phyloP scores from a whole-genome alignment of 768 basidiomycete genomes.

The Podaxis carcinomalis region DNA sequence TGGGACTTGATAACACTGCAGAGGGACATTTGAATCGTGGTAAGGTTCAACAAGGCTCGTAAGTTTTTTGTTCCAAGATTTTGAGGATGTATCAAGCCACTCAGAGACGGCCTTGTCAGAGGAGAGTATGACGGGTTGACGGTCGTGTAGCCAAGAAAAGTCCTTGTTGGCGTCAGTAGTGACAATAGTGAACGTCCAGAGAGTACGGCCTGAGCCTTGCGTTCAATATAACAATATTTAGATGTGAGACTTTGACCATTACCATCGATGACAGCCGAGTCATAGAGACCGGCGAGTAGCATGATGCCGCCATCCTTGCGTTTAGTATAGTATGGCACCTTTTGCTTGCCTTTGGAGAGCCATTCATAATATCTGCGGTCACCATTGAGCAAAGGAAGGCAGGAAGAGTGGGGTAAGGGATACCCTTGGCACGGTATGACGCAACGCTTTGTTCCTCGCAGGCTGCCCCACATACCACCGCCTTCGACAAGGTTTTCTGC shows the following conservation, averaged over 20 bases:
- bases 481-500: conserved; percentile 74
- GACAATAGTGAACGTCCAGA: conserved; percentile 87
- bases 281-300: conserved; percentile 88
- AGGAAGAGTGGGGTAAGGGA: conserved; percentile 4
- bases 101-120: conserved; percentile 49
- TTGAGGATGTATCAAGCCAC: conserved; percentile 81
- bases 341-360: conserved; percentile 78
- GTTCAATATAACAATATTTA: neutral
- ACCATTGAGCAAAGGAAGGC: neutral
- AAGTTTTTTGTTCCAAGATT: conserved; percentile 60
- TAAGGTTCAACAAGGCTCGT: conserved; percentile 59
- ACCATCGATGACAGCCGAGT: conserved; percentile 67
- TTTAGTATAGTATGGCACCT: conserved; percentile 79
- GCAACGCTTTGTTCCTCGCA: conserved; percentile 82
- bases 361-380: conserved; percentile 87
- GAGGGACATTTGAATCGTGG: conserved; percentile 38
- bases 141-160: conserved; percentile 86
- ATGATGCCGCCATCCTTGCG: conserved; percentile 61
- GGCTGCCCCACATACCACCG: conserved; percentile 80
- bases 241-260: neutral
- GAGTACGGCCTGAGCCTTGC: conserved; percentile 37
- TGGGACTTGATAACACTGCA: conserved; percentile 85
- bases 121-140: conserved; percentile 80
- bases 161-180: conserved; percentile 73
- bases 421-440: conserved; percentile 64